These are phyloP conservation scores for Crithidia bombi DNA, from an alignment of 208 protist genomes.

Conservation along the genomic window DNA sequence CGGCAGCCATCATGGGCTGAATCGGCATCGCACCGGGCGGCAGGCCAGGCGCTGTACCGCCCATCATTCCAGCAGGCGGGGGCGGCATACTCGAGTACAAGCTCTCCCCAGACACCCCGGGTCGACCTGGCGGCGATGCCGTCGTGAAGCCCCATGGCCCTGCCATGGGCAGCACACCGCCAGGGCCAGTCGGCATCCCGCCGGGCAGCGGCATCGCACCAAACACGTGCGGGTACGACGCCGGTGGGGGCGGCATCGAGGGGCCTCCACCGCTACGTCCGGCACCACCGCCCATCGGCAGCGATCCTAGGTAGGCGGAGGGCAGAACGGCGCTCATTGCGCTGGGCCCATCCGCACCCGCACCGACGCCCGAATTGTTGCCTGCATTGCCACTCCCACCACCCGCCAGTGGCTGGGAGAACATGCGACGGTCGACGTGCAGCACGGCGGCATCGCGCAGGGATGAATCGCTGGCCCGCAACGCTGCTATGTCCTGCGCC, in stretches of 20 bases:
- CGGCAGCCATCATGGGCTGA: background rate
- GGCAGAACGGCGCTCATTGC: background rate
- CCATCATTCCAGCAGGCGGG: conserved; percentile 20
- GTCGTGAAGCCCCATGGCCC: conserved; percentile 28
- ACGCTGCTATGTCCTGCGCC: conserved; percentile 25
- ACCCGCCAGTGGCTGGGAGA: background rate
- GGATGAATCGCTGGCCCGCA: conserved; percentile 31
- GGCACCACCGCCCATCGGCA: conserved; percentile 6
- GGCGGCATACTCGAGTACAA: conserved; percentile 14
- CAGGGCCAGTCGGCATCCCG: conserved; percentile 10
- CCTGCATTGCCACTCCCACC: background rate
- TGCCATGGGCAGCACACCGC: conserved; percentile 15
- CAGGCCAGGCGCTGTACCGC: conserved; percentile 9
- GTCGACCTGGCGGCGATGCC: background rate
- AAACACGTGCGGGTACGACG: conserved; percentile 19
- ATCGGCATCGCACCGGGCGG: conserved; percentile 17
- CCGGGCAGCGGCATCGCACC: conserved; percentile 17
- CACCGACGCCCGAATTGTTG: background rate
- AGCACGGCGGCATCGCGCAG: conserved; percentile 26
- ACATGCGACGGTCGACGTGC: conserved; percentile 33
- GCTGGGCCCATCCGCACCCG: too few species aligned
- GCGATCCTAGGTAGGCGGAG: background rate
- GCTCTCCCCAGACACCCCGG: background rate
- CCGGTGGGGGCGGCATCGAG: conserved; percentile 9
- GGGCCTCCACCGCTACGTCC: background rate